Evolutionary conservation across 768 basidiomycete species (phyloP), one percentile per base, ranked within the genome.

Genomic region (Cystoderma amianthinum): DNA sequence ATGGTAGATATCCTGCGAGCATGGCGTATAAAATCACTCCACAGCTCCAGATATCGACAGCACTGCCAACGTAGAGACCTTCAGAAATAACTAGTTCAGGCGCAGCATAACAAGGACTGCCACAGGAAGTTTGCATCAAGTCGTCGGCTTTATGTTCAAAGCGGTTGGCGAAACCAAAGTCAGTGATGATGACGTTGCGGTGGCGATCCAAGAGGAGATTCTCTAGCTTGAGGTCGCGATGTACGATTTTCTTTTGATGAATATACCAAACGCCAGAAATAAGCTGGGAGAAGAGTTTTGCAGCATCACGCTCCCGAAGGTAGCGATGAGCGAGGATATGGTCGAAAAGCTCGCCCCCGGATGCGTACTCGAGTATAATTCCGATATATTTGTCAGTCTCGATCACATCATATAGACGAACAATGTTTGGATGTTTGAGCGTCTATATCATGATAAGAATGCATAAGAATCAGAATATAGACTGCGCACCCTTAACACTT

Each of bases 311-410:
- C 62, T 98, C 96, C 50, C 86, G 84, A 52, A 99, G 82, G 61
- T 95, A 96, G 32, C 92, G 86, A 59, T 97, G 96, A 15, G 95
- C 95, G 39, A 98, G 80, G 58, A 99, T 99, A 62, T 97, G 91
- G 64, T 99, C 96, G 62, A 99, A 98, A 16, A 99, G 80, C 60
- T 99, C 96, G 42, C 96, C 96, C 40, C 96, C 96, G 1, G 91
- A 93, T 24, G 96, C 96, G 55, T 95, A 98, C 61, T 98, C 96
- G 47, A 99, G 80, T 51, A 99, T 95, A 57, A 99, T 99, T 25
- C 96, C 96, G 53, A 99, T 98, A 65, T 98, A 98, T 63, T 96
- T 97, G 71, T 98, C 96, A 1, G 96, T 98, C 61, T 98, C 94
- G 50, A 99, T 96, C 16, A 98, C 94, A 57, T 99, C 96, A 75